A percentile compares a stretch with the other conserved stretches of the same genome.
These are phyloP conservation scores for Letharia columbiana DNA, from an alignment of 495 filamentous ascomycete species.

Conservation along the genomic window DNA sequence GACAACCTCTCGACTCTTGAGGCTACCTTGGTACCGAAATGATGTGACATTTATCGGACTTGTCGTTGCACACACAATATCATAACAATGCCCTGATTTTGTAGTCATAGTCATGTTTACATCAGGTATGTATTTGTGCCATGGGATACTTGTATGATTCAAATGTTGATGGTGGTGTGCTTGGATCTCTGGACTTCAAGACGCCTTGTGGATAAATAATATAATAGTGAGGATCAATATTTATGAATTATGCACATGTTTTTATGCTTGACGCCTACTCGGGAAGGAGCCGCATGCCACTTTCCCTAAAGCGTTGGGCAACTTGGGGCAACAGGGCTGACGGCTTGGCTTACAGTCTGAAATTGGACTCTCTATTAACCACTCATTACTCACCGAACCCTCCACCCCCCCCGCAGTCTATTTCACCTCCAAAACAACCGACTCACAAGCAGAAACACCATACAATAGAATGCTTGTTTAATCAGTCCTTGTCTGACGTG, in stretches of 20 bases:
- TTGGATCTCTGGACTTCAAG: too few species aligned
- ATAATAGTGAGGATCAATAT: neutral
- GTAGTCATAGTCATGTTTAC: too few species aligned
- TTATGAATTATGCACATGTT: neutral
- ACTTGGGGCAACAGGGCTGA: neutral
- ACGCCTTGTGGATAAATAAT: neutral
- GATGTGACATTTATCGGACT: too few species aligned
- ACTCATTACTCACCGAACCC: neutral
- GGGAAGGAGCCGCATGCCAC: constrained; percentile 4
- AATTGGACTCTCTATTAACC: neutral
- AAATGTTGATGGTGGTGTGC: too few species aligned
- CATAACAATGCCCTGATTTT: too few species aligned
- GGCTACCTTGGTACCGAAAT: too few species aligned
- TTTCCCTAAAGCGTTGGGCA: neutral
- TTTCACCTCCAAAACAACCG: neutral
- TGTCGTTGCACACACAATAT: too few species aligned
- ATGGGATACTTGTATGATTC: too few species aligned
- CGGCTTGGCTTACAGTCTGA: neutral
- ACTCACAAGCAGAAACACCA: neutral
- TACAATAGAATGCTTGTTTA: neutral
- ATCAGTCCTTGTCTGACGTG: neutral
- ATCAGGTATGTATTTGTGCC: too few species aligned
- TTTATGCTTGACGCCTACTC: neutral
- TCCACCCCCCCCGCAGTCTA: neutral
- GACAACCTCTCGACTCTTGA: neutral